Evolutionary conservation across 176 grass and related monocot genomes (phyloP).

Genomic region (Oryza australiensis): DNA sequence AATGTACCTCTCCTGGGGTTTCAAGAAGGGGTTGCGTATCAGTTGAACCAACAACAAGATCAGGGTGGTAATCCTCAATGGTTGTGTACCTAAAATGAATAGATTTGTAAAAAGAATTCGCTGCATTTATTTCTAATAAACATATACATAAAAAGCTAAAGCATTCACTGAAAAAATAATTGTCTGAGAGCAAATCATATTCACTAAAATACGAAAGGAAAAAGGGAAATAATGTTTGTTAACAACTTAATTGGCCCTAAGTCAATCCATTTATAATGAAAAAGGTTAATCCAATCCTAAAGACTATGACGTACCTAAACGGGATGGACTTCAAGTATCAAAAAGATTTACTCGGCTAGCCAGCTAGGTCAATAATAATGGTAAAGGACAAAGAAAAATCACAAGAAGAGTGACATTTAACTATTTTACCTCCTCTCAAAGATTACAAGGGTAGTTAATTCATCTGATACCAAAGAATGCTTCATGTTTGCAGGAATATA

Average conservation of each 20-base stretch:
- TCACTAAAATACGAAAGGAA: constrained; percentile 13
- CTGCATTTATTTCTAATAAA: constrained; percentile 7
- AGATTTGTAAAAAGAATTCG: background rate
- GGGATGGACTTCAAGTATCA: background rate
- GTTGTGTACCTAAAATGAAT: constrained; percentile 56
- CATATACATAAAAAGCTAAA: background rate
- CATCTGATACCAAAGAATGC: constrained; percentile 64
- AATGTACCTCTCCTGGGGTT: constrained; percentile 86
- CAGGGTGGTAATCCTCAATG: constrained; percentile 54
- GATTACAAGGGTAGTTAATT: constrained; percentile 59
- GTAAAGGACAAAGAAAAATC: constrained; percentile 6
- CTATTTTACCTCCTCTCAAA: constrained; percentile 71
- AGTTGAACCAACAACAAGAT: constrained; percentile 72
- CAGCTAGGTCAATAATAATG: background rate
- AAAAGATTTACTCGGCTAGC: constrained; percentile 16
- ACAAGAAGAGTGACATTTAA: constrained; percentile 24
- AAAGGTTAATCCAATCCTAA: constrained; percentile 7
- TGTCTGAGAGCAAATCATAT: constrained; percentile 8
- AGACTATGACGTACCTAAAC: background rate
- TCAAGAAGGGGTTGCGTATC: constrained; percentile 89
- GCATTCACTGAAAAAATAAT: background rate
- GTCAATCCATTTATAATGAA: background rate
- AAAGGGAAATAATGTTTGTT: constrained; percentile 5
- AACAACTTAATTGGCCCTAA: background rate
- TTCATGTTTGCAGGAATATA: constrained; percentile 86